Conservation (phyloP, 2,329 filamentous ascomycete genomes). For the Orbilia javanica region DNA sequence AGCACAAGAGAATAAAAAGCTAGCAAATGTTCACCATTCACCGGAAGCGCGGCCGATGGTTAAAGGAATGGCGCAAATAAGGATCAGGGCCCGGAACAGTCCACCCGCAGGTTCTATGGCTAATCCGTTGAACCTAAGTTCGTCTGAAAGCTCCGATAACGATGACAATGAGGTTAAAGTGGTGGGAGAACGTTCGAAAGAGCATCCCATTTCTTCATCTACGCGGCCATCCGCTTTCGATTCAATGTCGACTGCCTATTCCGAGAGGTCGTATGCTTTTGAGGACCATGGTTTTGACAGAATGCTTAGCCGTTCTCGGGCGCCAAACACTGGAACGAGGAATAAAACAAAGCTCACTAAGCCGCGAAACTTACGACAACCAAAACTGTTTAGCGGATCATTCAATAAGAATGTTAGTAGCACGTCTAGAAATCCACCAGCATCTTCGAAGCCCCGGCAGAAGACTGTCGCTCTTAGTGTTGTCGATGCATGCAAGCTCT, state of each 20-base stretch:
- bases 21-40: background rate
- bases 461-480: slow-evolving; percentile 45
- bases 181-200: background rate
- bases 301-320: slow-evolving; percentile 37
- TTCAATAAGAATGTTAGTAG: background rate
- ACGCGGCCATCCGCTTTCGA: background rate
- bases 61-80: slow-evolving; percentile 50
- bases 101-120: slow-evolving; percentile 45
- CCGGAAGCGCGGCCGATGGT: slow-evolving; percentile 43
- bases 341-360: slow-evolving; percentile 6
- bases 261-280: slow-evolving; percentile 31
- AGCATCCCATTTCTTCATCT: background rate
- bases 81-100: slow-evolving; percentile 37
- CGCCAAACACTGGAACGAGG: background rate
- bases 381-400: slow-evolving; percentile 5
- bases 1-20: background rate
- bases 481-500: slow-evolving; percentile 47
- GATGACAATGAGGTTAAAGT: background rate
- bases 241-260: background rate
- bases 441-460: slow-evolving; percentile 5
- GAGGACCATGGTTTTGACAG: slow-evolving; percentile 46
- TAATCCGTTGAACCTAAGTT: slow-evolving; percentile 38
- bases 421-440: background rate
- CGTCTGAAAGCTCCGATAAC: slow-evolving; percentile 34
- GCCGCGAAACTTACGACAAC: slow-evolving; percentile 22